Percentiles rank a stretch among this genome's conserved stretches.
Conservation (phyloP, 176 grass and related monocot species). For the Triticum monococcum region DNA sequence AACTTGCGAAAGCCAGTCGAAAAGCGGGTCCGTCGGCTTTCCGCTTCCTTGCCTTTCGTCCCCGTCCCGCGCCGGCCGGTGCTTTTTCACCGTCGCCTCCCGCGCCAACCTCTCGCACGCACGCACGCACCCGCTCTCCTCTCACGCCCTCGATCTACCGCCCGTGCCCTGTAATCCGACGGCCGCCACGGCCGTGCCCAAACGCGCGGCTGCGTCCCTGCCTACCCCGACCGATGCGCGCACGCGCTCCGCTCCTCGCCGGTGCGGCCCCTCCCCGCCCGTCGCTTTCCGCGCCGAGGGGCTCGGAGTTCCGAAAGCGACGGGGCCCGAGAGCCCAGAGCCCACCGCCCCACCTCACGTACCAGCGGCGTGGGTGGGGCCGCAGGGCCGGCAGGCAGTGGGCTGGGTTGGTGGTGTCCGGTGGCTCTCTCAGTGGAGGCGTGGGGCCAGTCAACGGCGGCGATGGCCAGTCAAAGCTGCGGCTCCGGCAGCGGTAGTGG, state of each 20-base stretch:
- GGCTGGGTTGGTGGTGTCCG: neutral
- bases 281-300: constrained; percentile 28
- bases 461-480: constrained; percentile 12
- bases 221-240: neutral
- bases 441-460: neutral
- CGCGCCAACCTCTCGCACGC: neutral
- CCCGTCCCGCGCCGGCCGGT: neutral
- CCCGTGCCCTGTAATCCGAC: no score
- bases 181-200: neutral
- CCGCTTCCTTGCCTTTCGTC: no score
- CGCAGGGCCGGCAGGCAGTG: neutral
- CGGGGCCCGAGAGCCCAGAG: neutral
- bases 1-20: no score
- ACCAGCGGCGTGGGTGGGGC: neutral
- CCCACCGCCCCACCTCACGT: neutral
- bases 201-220: neutral
- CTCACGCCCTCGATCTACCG: no score
- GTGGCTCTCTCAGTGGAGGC: neutral
- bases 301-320: constrained; percentile 26
- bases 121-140: no score
- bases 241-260: neutral
- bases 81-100: neutral
- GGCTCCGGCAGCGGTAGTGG: neutral
- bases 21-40: no score
- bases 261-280: neutral